phyloP scores from a whole-genome alignment of 2,329 filamentous ascomycete genomes.

The Chaetothyriales sp. region DNA sequence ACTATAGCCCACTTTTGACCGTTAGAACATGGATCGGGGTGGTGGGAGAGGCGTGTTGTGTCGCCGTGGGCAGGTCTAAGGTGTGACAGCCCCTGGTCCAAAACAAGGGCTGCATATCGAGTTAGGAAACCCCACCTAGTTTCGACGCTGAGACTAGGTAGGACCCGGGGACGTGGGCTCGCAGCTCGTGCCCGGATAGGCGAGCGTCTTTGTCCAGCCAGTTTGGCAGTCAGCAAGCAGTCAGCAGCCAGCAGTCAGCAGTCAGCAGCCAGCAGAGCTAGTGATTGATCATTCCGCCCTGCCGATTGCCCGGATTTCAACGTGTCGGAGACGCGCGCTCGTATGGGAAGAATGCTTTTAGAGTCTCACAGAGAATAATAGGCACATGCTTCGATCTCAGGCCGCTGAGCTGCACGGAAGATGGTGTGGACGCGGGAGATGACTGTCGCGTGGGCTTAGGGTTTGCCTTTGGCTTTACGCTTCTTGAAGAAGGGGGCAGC shows the following conservation, averaged over 20 bases:
- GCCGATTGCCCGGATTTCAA: neutral
- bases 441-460: neutral
- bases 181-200: no score
- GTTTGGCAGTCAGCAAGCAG: neutral
- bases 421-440: neutral
- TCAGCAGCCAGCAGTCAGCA: neutral
- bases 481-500: slow-evolving; percentile 33
- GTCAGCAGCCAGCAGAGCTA: neutral
- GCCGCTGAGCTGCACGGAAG: no score
- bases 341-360: no score
- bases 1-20: neutral
- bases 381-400: no score
- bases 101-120: neutral
- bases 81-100: neutral
- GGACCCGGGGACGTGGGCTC: neutral
- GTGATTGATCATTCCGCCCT: neutral
- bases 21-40: neutral
- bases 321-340: no score
- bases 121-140: neutral
- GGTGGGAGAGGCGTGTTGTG: neutral
- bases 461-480: slow-evolving; percentile 30
- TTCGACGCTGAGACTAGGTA: neutral
- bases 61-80: neutral
- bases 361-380: no score
- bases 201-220: neutral